Conservation (phyloP, 305 asterid genomes). For the Solanum hybrid region DNA sequence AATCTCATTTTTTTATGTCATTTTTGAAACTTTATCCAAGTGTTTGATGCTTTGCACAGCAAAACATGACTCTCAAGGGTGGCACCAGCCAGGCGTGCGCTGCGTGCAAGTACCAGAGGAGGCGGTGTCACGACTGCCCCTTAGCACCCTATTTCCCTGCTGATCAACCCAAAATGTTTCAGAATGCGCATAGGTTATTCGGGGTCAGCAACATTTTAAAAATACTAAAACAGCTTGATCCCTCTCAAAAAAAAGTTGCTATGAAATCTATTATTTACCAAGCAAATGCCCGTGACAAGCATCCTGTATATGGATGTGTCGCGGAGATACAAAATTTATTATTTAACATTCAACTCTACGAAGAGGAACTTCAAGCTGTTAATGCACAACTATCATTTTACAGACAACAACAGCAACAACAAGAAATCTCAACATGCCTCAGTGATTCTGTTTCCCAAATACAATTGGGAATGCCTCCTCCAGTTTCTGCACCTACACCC, state of each 20-base stretch:
- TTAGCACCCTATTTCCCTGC: conserved; percentile 90
- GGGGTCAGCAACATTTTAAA: conserved; percentile 77
- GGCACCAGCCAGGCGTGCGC: conserved; percentile 98
- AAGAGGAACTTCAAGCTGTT: conserved; percentile 59
- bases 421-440: conserved; percentile 23
- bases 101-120: conserved; percentile 84
- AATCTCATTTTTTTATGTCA: neutral
- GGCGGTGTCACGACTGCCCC: conserved; percentile 69
- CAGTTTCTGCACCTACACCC: neutral
- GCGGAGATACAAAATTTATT: conserved; percentile 39
- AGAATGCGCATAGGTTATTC: conserved; percentile 66
- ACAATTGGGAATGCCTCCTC: conserved; percentile 61
- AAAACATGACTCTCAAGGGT: conserved; percentile 71
- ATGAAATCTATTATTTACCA: conserved; percentile 69
- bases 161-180: conserved; percentile 66
- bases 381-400: conserved; percentile 49
- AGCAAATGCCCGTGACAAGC: conserved; percentile 52
- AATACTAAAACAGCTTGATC: conserved; percentile 48
- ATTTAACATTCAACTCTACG: conserved; percentile 38
- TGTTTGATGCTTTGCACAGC: conserved; percentile 1
- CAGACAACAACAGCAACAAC: conserved; percentile 29
- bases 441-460: conserved; percentile 49
- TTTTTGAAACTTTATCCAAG: neutral
- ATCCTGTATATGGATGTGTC: conserved; percentile 60
- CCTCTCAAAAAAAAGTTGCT: conserved; percentile 48